Evolutionary conservation across 2,329 filamentous ascomycete genomes (phyloP).

Genomic region (Hansfordia pulvinata): DNA sequence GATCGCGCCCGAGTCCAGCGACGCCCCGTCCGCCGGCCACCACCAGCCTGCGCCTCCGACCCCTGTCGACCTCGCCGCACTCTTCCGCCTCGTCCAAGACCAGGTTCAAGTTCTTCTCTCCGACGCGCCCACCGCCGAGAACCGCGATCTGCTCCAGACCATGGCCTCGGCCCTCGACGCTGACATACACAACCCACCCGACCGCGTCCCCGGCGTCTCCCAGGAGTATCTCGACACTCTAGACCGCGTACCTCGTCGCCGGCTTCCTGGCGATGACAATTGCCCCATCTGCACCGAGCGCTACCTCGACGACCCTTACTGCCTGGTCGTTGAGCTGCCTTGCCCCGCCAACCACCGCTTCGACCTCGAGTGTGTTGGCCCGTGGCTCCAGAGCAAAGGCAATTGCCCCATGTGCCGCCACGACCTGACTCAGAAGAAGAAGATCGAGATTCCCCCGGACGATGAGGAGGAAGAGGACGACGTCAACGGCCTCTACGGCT

Average conservation of each 20-base stretch:
- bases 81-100: constrained; percentile 45
- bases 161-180: constrained; percentile 33
- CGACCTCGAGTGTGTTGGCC: constrained; percentile 54
- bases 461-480: constrained; percentile 41
- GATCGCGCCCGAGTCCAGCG: constrained; percentile 23
- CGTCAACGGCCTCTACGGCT: constrained; percentile 33
- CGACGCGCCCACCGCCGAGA: constrained; percentile 32
- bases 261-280: constrained; percentile 32
- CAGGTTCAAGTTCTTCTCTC: constrained; percentile 37
- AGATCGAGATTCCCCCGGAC: constrained; percentile 24
- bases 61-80: constrained; percentile 40
- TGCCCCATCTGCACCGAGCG: constrained; percentile 52
- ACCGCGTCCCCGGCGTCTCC: constrained; percentile 36
- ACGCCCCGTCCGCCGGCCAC: constrained; percentile 23
- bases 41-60: constrained; percentile 46
- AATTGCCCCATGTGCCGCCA: constrained; percentile 50
- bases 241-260: constrained; percentile 41
- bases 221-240: constrained; percentile 46
- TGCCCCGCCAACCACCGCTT: constrained; percentile 45
- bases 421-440: constrained; percentile 43
- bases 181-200: constrained; percentile 38
- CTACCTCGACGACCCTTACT: constrained; percentile 48
- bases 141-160: constrained; percentile 33
- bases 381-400: constrained; percentile 51
- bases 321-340: constrained; percentile 49